phyloP scores from a whole-genome alignment of 768 basidiomycete species.

The Amanita phalloides region DNA sequence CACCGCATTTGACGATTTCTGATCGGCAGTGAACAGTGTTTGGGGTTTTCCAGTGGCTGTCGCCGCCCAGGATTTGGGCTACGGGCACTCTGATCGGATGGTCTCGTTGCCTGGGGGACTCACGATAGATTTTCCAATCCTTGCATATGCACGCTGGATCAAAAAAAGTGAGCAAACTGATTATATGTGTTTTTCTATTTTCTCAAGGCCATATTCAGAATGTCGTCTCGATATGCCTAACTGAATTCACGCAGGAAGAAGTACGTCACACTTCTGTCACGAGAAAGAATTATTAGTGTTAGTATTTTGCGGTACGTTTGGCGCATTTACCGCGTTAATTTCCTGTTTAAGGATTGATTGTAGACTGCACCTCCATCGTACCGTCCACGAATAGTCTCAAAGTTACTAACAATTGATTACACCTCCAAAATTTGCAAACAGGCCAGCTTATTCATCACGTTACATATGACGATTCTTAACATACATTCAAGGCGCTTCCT shows the following conservation, averaged over 20 bases:
- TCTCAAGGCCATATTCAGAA: constrained; percentile 22
- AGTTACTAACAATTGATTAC: constrained; percentile 40
- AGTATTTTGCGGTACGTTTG: constrained; percentile 60
- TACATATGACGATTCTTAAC: neutral
- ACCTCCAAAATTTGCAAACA: constrained; percentile 27
- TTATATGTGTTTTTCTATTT: neutral
- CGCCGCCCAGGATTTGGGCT: constrained; percentile 22
- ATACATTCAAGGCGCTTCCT: constrained; percentile 48
- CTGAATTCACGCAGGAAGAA: constrained; percentile 24
- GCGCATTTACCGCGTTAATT: neutral
- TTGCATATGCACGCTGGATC: constrained; percentile 74
- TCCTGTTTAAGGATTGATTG: neutral
- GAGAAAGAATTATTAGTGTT: too few species aligned
- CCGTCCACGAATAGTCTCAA: constrained; percentile 71
- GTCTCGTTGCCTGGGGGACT: constrained; percentile 35
- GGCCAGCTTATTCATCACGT: constrained; percentile 6
- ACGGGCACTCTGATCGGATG: constrained; percentile 37
- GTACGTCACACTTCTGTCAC: constrained; percentile 12
- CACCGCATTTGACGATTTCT: constrained; percentile 60
- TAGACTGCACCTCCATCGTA: constrained; percentile 70
- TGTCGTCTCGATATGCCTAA: constrained; percentile 46
- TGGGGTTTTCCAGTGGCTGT: constrained; percentile 11
- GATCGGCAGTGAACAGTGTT: constrained; percentile 31
- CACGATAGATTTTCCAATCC: constrained; percentile 46
- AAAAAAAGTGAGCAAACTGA: constrained; percentile 37